Conservation (phyloP, 352 stramenopile species). For the Globisporangium acanthophoron region DNA sequence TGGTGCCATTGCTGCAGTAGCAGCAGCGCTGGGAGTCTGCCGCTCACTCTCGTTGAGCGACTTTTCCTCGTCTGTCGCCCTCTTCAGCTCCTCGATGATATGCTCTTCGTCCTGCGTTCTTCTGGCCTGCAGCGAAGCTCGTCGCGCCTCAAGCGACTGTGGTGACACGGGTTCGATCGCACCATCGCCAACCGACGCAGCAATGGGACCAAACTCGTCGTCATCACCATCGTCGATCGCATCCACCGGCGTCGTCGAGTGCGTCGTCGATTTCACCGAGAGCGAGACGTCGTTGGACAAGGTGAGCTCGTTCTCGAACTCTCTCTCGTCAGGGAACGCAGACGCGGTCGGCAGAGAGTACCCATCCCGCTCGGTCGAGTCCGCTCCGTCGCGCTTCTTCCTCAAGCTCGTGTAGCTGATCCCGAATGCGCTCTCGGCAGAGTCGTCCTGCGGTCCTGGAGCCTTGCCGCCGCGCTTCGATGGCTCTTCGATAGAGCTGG, state of each 20-base stretch:
- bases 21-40: neutral
- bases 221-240: slow-evolving; percentile 14
- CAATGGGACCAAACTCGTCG: slow-evolving; percentile 29
- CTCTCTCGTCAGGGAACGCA: slow-evolving; percentile 42
- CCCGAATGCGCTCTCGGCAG: slow-evolving; percentile 29
- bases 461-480: slow-evolving; percentile 14
- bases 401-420: slow-evolving; percentile 56
- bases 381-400: slow-evolving; percentile 19
- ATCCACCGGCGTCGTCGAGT: neutral
- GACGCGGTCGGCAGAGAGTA: slow-evolving; percentile 31
- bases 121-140: slow-evolving; percentile 18
- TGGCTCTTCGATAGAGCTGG: slow-evolving; percentile 13
- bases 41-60: neutral
- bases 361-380: slow-evolving; percentile 3
- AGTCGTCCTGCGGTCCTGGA: slow-evolving; percentile 9
- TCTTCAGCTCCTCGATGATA: slow-evolving; percentile 36
- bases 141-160: slow-evolving; percentile 13
- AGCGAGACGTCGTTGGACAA: slow-evolving; percentile 28
- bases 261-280: slow-evolving; percentile 18
- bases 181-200: neutral
- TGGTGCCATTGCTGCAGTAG: neutral
- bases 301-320: slow-evolving; percentile 37
- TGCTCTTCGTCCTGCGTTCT: slow-evolving; percentile 30
- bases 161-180: neutral
- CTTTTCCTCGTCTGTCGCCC: slow-evolving; percentile 35